Conservation (phyloP, 441 rosid species). For the Metrosideros polymorpha region DNA sequence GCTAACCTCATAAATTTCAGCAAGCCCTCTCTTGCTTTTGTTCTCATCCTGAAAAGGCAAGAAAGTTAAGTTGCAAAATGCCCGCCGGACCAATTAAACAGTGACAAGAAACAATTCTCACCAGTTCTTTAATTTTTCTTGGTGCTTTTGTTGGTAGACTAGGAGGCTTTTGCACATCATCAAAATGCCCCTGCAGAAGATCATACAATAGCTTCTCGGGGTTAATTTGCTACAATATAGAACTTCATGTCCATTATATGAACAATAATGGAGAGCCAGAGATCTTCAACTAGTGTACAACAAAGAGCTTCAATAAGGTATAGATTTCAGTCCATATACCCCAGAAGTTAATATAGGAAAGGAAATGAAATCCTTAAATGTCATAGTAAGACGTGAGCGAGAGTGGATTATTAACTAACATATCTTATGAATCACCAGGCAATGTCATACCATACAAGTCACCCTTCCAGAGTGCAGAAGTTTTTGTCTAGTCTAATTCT, state of each 20-base stretch:
- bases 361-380: background rate
- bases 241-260: background rate
- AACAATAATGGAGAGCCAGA: background rate
- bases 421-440: background rate
- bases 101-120: conserved; percentile 17
- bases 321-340: background rate
- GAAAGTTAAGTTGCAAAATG: background rate
- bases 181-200: conserved; percentile 50
- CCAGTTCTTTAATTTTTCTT: conserved; percentile 66
- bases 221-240: background rate
- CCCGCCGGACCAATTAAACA: background rate
- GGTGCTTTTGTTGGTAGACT: conserved; percentile 46
- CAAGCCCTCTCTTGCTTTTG: conserved; percentile 91
- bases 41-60: conserved; percentile 60
- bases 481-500: background rate
- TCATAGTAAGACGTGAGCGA: background rate
- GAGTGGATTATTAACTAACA: background rate
- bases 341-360: background rate
- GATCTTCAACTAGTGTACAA: background rate
- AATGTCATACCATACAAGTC: background rate
- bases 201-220: background rate
- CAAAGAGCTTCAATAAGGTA: background rate
- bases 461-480: background rate
- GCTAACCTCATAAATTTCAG: conserved; percentile 92
- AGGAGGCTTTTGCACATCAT: conserved; percentile 61